Percentiles rank a stretch among this genome's conserved stretches.
phyloP scores from a whole-genome alignment of 2,329 filamentous ascomycete genomes.

The Hypoxylon sp. region DNA sequence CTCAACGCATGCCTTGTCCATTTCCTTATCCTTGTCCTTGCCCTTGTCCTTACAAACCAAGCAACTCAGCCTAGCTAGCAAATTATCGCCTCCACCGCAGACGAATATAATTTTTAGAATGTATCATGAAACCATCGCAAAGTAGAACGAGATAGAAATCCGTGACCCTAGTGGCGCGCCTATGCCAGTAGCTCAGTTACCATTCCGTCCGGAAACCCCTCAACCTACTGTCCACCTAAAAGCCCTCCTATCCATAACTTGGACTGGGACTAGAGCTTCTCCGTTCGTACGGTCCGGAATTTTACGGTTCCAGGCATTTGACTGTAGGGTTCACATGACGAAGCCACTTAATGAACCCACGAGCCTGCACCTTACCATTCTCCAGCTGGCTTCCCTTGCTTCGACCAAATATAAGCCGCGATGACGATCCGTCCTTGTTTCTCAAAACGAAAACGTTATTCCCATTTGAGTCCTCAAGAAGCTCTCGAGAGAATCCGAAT shows the following conservation, averaged over 20 bases:
- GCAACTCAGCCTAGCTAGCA: background rate
- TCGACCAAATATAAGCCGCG: conserved; percentile 47
- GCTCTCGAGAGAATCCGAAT: conserved; percentile 34
- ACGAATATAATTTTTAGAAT: background rate
- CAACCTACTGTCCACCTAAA: background rate
- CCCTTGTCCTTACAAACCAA: background rate
- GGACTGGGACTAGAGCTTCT: background rate
- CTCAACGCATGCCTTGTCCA: background rate
- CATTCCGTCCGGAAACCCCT: background rate
- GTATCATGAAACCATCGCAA: conserved; percentile 4
- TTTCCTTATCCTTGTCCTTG: background rate
- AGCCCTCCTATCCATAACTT: background rate
- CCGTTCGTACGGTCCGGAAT: background rate
- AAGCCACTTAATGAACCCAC: conserved; percentile 49
- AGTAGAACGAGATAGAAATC: background rate
- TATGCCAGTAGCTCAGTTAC: background rate
- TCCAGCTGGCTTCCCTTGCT: conserved; percentile 39
- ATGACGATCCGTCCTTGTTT: conserved; percentile 28
- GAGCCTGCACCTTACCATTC: conserved; percentile 46
- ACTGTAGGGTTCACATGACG: conserved; percentile 39
- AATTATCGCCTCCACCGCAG: background rate
- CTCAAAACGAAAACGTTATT: conserved; percentile 37
- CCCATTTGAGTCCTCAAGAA: conserved; percentile 34
- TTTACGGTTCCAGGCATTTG: conserved; percentile 26
- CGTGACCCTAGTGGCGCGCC: background rate